Percentiles rank a stretch among this genome's conserved stretches.
These are phyloP conservation scores for Phytophthora sojae DNA, from an alignment of 352 stramenopile genomes.

Conservation along the genomic window DNA sequence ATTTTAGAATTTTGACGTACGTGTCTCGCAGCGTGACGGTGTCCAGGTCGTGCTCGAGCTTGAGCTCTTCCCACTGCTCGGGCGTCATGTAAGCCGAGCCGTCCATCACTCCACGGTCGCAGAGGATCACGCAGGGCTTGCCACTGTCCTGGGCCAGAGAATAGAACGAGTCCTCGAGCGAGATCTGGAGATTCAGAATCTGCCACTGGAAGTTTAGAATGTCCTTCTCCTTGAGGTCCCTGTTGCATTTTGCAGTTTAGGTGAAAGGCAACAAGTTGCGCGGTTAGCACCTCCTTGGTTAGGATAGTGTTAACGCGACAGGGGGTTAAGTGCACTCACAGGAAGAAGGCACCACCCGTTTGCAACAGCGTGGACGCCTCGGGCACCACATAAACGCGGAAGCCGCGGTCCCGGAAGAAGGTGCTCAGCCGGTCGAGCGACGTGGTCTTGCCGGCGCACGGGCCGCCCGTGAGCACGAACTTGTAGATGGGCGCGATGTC, in stretches of 20 bases:
- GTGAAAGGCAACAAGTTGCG: conserved; percentile 18
- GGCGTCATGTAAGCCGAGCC: conserved; percentile 94
- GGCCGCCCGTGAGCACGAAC: conserved; percentile 94
- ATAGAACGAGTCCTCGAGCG: conserved; percentile 86
- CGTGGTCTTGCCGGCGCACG: conserved; percentile 96
- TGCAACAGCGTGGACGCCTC: conserved; percentile 96
- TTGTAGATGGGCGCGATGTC: conserved; percentile 90
- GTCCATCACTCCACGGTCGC: conserved; percentile 97
- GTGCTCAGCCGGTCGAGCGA: conserved; percentile 92
- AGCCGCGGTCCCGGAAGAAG: conserved; percentile 93
- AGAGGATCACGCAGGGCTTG: conserved; percentile 93
- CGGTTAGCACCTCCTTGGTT: background rate
- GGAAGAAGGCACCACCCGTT: conserved; percentile 92
- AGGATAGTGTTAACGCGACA: conserved; percentile 21
- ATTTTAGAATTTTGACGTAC: conserved; percentile 38
- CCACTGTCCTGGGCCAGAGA: conserved; percentile 82
- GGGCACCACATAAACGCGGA: conserved; percentile 95
- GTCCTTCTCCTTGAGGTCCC: conserved; percentile 81
- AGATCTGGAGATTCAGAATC: conserved; percentile 87
- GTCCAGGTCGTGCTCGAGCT: conserved; percentile 80
- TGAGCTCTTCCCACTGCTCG: conserved; percentile 92
- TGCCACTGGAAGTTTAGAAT: conserved; percentile 92
- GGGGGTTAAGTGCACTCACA: conserved; percentile 48
- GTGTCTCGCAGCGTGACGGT: conserved; percentile 86
- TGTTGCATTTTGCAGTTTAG: conserved; percentile 9